A percentile compares a stretch with the other conserved stretches of the same genome.
Conservation (phyloP, 345 rosid genomes). For the Eutrema heterophyllum region DNA sequence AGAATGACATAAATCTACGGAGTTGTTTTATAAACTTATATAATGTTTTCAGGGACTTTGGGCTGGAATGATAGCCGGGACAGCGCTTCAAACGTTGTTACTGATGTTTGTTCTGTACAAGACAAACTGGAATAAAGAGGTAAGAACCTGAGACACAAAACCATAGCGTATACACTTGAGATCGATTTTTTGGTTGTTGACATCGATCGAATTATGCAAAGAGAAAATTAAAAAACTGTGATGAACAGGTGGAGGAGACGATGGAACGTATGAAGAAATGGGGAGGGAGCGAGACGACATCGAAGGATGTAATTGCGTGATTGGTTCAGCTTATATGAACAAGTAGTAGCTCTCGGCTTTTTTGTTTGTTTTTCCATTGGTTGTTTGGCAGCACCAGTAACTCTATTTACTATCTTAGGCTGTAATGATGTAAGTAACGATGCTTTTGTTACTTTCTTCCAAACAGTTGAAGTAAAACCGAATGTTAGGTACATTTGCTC, state of each 20-base stretch:
- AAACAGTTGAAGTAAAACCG: background rate
- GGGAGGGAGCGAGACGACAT: slow-evolving; percentile 49
- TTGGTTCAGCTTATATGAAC: background rate
- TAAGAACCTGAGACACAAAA: slow-evolving; percentile 12
- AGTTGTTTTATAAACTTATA: background rate
- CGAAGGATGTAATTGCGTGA: slow-evolving; percentile 19
- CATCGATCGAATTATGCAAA: background rate
- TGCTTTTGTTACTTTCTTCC: background rate
- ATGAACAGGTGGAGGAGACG: slow-evolving; percentile 53
- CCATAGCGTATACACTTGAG: too few species aligned
- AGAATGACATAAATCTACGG: background rate
- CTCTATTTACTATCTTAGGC: background rate
- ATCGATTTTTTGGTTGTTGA: too few species aligned
- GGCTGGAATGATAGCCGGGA: slow-evolving; percentile 81
- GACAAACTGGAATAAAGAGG: slow-evolving; percentile 89
- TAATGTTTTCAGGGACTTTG: slow-evolving; percentile 56
- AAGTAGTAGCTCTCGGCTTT: background rate
- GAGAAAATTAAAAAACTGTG: background rate
- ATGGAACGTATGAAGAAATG: slow-evolving; percentile 56
- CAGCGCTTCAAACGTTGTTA: slow-evolving; percentile 59
- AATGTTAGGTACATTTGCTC: slow-evolving; percentile 26
- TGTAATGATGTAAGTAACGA: slow-evolving; percentile 1
- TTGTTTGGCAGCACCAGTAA: background rate
- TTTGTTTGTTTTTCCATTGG: background rate
- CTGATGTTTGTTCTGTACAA: slow-evolving; percentile 49